Percentiles rank a stretch among this genome's conserved stretches.
Conservation (phyloP, 2,329 filamentous ascomycete genomes). For the Fonsecaea multimorphosa region DNA sequence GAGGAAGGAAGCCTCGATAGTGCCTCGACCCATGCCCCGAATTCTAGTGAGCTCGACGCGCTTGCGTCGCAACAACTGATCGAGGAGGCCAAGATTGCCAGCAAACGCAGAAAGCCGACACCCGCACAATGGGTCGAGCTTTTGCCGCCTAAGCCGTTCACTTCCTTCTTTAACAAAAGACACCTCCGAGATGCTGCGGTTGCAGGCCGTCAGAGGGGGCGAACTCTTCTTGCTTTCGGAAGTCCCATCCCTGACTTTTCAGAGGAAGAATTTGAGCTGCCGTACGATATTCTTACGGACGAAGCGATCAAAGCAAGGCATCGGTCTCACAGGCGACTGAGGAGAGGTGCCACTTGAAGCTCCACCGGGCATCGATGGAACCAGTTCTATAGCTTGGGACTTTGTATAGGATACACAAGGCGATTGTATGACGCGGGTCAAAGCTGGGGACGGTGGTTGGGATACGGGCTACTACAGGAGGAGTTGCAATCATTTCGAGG, state of each 20-base stretch:
- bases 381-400: neutral
- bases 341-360: slow-evolving; percentile 32
- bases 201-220: slow-evolving; percentile 71
- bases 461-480: neutral
- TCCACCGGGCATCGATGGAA: neutral
- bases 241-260: slow-evolving; percentile 75
- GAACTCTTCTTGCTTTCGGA: slow-evolving; percentile 80
- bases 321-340: slow-evolving; percentile 38
- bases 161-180: slow-evolving; percentile 83
- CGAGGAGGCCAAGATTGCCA: slow-evolving; percentile 68
- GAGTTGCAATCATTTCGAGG: neutral
- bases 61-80: slow-evolving; percentile 76
- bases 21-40: slow-evolving; percentile 59
- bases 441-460: neutral
- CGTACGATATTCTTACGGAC: slow-evolving; percentile 61
- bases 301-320: slow-evolving; percentile 51
- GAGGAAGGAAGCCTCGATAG: slow-evolving; percentile 28
- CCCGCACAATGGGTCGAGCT: slow-evolving; percentile 29
- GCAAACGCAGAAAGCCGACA: slow-evolving; percentile 33
- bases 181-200: slow-evolving; percentile 81
- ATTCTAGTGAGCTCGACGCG: slow-evolving; percentile 73
- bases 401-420: slow-evolving; percentile 12
- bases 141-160: slow-evolving; percentile 67
- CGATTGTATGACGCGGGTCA: neutral
- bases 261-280: slow-evolving; percentile 75